Evolutionary conservation across 192 early-diverging fungal genomes (phyloP), one percentile per base, ranked within the genome.

Genomic region (Pilaira anomala): DNA sequence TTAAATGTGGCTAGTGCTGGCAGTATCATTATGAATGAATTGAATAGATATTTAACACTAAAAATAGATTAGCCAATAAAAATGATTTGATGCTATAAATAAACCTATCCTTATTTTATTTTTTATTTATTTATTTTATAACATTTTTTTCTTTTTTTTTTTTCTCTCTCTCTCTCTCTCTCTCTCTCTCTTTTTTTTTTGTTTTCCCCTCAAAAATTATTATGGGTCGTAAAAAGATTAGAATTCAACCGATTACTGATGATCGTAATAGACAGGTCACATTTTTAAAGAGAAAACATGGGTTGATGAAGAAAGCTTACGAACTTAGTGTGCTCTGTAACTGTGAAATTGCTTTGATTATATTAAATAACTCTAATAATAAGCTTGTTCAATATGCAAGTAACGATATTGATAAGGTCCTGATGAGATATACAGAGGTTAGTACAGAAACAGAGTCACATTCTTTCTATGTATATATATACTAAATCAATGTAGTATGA

Each of bases 261-360:
- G 91, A 95, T 70, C 83, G 94, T 53, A 94, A 94, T 80, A 82
- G 93, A 52, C 93, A 94, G 81, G 93, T 89, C 45, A 97, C 95
- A 7, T 96, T 97, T 74, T 81, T 91, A 41, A 97, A 97, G 76
- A 83, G 95, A 62, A 95, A 95, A 75, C 84, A 85, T 49, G 95
- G 95, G 12, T 78, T 97, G 52, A 90, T 96, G 85, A 97, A 97
- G 71, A 97, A 97, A 78, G 94, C 95, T 0, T 92, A 93, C 76
- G 95, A 97, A 72, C 87, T 97, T 39, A 88, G 85, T 55, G 92
- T 96, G 7, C 82, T 97, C 14, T 97, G 95, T 79, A 91, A 90
- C 70, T 93, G 92, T 79, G 91, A 97, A 69, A 92, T 97, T 28
- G 94, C 88, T 6, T 81, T 97, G 18, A 90, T 97, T 49, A 91